Base-by-base conservation (phyloP, 495 filamentous ascomycete species). In the Daldinia caldariorum region DNA sequence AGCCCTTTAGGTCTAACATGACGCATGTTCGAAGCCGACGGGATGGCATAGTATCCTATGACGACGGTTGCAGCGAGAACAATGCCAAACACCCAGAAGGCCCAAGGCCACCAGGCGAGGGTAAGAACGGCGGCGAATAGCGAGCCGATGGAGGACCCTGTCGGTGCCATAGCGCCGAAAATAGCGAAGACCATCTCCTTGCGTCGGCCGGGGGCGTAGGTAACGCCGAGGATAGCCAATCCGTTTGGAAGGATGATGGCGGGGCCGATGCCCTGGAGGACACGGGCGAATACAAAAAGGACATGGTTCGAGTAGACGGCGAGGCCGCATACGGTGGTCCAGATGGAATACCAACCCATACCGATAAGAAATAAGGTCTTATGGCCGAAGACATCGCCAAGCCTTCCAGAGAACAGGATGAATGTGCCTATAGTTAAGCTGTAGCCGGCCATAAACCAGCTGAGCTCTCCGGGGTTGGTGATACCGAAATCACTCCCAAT, bases 81-180 rank as follows among this genome's bases (percentile, higher is more conserved):
- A 50, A 90, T 83, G 4, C 80, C 81, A 58, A 87, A 80, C 4
- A 79, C 76, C 85, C 84, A 91, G 70, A 85, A 91, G 0, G 84
- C 79, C 90, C 90, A 92, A 1, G 85, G 87, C 90, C 89, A 92
- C 84, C 85, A 88, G 2, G 79, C 82, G 34, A 86, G 77, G 6
- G 86, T 80, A 4, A 89, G 85, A 4, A 91, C 53, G 0, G 78
- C 76, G 0, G 81, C 77, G 60, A 90, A 85, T 0, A 84, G 74
- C 0, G 78, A 78, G 0, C 88, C 89, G 1, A 87, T 8, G 3
- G 87, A 69, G 26, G 76, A 80, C 0, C 90, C 88, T 4, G 73
- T 79, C 0, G 89, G 90, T 0, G 89, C 89, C 43, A 81, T 81
- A 1, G 86, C 88, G 4, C 89, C 90, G 66, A 91, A 91, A 6